Evolutionary conservation across 192 early-diverging fungal species (phyloP).

Genomic region (Funneliformis mosseae): DNA sequence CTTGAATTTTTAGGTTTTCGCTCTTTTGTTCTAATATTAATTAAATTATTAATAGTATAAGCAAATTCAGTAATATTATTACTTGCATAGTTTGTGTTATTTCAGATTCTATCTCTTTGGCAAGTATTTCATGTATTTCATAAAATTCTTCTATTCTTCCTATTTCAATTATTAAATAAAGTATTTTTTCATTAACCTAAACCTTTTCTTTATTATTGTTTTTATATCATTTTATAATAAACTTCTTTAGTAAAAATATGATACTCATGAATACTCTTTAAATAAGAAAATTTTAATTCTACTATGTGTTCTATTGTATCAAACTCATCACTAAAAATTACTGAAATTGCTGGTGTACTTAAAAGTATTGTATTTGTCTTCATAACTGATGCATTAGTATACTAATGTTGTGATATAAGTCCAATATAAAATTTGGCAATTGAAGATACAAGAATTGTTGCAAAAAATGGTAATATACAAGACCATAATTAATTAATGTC

Average conservation of each 20-base stretch:
- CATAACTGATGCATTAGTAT: neutral
- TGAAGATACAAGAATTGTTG: neutral
- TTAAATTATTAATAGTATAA: neutral
- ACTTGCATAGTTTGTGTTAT: too few relatives aligned
- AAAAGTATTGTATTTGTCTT: too few relatives aligned
- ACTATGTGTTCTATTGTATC: neutral
- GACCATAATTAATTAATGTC: neutral
- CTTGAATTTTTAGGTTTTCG: too few relatives aligned
- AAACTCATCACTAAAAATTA: neutral
- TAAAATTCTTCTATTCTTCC: neutral
- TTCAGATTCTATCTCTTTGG: neutral
- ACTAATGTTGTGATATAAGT: neutral
- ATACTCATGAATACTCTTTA: neutral
- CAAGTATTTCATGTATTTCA: neutral
- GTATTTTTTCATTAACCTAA: neutral
- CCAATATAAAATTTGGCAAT: conserved; percentile 4
- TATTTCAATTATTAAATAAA: neutral
- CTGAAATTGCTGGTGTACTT: neutral
- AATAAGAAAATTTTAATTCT: neutral
- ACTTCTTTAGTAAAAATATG: neutral
- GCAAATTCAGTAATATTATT: neutral
- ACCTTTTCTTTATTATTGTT: neutral
- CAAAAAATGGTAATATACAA: neutral
- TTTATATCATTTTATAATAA: neutral
- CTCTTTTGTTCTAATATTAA: too few relatives aligned